These are phyloP conservation scores for Solanum chilense DNA, from an alignment of 257 asterid species.

Conservation along the genomic window DNA sequence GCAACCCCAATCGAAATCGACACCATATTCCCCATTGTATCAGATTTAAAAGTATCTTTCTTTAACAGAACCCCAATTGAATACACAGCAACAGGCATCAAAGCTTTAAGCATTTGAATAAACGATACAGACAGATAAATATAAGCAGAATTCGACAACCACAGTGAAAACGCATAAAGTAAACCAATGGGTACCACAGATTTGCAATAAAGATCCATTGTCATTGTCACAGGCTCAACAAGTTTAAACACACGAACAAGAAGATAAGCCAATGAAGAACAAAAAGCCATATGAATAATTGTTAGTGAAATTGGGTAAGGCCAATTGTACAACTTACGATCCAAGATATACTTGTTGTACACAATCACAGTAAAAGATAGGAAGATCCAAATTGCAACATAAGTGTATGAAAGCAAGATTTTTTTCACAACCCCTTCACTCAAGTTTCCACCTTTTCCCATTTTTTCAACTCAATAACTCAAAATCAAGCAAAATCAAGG, in stretches of 20 bases:
- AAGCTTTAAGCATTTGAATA: conserved; percentile 66
- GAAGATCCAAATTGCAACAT: conserved; percentile 53
- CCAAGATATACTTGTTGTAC: conserved; percentile 63
- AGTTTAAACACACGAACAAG: conserved; percentile 42
- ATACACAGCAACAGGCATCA: conserved; percentile 67
- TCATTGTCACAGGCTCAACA: conserved; percentile 58
- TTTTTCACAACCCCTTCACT: conserved; percentile 49
- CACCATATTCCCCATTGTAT: conserved; percentile 55
- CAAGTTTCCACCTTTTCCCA: conserved; percentile 53
- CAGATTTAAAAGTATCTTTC: conserved; percentile 30
- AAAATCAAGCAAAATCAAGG: not conserved
- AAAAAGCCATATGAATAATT: conserved; percentile 59
- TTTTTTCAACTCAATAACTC: not conserved
- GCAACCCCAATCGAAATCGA: conserved; percentile 70
- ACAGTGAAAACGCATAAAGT: conserved; percentile 43
- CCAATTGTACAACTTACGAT: conserved; percentile 70
- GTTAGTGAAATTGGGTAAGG: conserved; percentile 68
- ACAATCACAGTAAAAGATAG: conserved; percentile 61
- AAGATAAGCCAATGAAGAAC: conserved; percentile 48
- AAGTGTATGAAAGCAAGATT: conserved; percentile 54
- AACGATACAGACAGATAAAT: conserved; percentile 59
- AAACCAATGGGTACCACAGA: conserved; percentile 60
- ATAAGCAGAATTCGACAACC: conserved; percentile 66
- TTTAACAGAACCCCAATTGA: conserved; percentile 37
- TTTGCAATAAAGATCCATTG: conserved; percentile 50